Evolutionary conservation across 441 rosid genomes (phyloP), one percentile per base, ranked within the genome.

Genomic region (Lepidium campestre): DNA sequence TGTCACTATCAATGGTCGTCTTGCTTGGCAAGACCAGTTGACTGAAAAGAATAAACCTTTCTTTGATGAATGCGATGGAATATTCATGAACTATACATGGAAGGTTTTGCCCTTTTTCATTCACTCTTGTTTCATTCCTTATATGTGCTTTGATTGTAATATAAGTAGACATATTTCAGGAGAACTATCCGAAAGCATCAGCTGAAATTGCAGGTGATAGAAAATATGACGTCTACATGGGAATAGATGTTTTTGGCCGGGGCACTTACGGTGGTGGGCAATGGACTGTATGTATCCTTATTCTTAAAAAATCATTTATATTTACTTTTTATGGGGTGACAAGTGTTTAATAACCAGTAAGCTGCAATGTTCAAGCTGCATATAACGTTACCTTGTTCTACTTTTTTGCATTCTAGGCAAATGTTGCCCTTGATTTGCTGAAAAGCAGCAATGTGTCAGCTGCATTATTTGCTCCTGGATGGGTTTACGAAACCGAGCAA

Each of bases 381-480:
- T 54, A 2, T 52, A 31, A 52, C 6, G 5, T 2, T 42, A 25
- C 42, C 8, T 61, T n/a, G 14, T 54, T 50, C 13, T 10, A 3
- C 31, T 9, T 4, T 20, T 73, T 70, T 78, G 40, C 37, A 36
- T 49, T 37, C 36, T 85, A 93, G 98, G 80, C 85, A 58, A 76
- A 79, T 75, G 82, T 75, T 68, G 97, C 96, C 12, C 96, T 90
- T 53, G 90, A 90, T 72, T 73, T 85, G 75, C 49, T 90, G 44
- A 93, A 86, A 81, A 75, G 67, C 64, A 80, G 70, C 65, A 65
- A 82, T 50, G 94, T 90, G 13, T 93, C 98, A 40, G 88, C 94
- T 71, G 94, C 97, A 27, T 64, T 93, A 57, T 93, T 85, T 75
- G 96, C 98, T 79, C 98, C 98, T 4, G 97, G 91, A 68, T 93